phyloP scores from a whole-genome alignment of 441 rosid species.

The Eugenia klotzschiana region DNA sequence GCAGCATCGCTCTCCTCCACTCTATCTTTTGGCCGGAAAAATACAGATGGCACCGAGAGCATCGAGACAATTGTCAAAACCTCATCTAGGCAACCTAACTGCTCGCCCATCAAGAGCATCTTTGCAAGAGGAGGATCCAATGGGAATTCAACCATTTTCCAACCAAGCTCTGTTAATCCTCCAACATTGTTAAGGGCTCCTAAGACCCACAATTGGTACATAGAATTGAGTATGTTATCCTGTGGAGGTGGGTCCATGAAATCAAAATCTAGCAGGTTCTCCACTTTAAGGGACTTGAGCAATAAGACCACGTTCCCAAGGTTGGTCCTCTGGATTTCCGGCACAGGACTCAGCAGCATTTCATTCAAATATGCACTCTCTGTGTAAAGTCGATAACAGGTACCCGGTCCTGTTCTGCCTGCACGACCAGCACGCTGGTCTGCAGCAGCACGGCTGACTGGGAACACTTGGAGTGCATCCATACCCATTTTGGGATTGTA shows the following conservation, averaged over 20 bases:
- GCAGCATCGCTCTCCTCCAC: conserved; percentile 95
- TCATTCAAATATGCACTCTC: conserved; percentile 83
- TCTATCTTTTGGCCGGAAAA: conserved; percentile 88
- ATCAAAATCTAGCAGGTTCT: conserved; percentile 88
- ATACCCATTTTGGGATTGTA: conserved; percentile 97
- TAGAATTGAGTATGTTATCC: conserved; percentile 86
- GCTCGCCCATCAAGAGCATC: conserved; percentile 94
- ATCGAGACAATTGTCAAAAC: conserved; percentile 91
- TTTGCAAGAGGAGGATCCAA: conserved; percentile 94
- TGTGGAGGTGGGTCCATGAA: conserved; percentile 99
- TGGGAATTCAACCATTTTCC: conserved; percentile 99
- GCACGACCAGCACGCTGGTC: conserved; percentile 97
- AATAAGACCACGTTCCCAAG: conserved; percentile 84
- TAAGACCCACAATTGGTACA: conserved; percentile 97
- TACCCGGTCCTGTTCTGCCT: conserved; percentile 95
- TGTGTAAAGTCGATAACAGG: conserved; percentile 82
- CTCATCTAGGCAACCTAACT: conserved; percentile 65
- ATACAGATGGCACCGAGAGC: conserved; percentile 97
- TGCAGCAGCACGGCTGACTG: conserved; percentile 88
- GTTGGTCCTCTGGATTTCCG: conserved; percentile 95
- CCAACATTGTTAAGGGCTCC: conserved; percentile 93
- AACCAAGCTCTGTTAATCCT: conserved; percentile 68
- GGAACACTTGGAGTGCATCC: conserved; percentile 97
- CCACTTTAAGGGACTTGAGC: conserved; percentile 82
- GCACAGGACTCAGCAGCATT: conserved; percentile 83